Conservation (phyloP, 1,284 basidiomycete genomes). For the Coniferiporia weirii region DNA sequence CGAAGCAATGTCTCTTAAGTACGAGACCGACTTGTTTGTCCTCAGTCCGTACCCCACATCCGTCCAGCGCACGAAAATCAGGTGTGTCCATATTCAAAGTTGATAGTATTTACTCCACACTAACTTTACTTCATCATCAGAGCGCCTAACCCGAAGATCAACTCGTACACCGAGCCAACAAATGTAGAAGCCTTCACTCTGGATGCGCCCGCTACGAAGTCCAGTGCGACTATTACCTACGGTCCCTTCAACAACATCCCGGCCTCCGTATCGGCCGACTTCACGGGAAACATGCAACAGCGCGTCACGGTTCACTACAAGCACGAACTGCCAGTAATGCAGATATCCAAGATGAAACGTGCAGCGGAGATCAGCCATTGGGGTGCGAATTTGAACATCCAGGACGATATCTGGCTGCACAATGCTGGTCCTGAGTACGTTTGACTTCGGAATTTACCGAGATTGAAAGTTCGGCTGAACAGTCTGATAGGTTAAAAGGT, state of each 20-base stretch:
- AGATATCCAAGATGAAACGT: slow-evolving; percentile 70
- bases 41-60: slow-evolving; percentile 80
- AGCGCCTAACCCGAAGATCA: slow-evolving; percentile 59
- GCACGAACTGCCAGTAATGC: slow-evolving; percentile 75
- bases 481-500: slow-evolving; percentile 73
- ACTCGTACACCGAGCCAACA: slow-evolving; percentile 63
- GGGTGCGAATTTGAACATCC: slow-evolving; percentile 91
- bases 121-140: slow-evolving; percentile 33
- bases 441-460: slow-evolving; percentile 2
- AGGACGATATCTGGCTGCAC: slow-evolving; percentile 80
- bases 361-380: slow-evolving; percentile 93
- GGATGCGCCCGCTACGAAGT: slow-evolving; percentile 62
- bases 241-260: slow-evolving; percentile 81
- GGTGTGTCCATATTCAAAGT: slow-evolving; percentile 42
- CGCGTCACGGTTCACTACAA: slow-evolving; percentile 74
- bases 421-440: slow-evolving; percentile 87
- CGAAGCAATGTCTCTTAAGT: slow-evolving; percentile 80
- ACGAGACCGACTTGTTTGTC: slow-evolving; percentile 69
- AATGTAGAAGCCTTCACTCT: slow-evolving; percentile 49
- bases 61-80: slow-evolving; percentile 81
- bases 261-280: slow-evolving; percentile 50
- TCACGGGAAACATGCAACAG: slow-evolving; percentile 58
- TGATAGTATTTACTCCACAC: slow-evolving; percentile 7
- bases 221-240: slow-evolving; percentile 79
- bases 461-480: slow-evolving; percentile 2